Base-by-base conservation (phyloP, 306 rosid species). In the Gastrolobium bilobum region DNA sequence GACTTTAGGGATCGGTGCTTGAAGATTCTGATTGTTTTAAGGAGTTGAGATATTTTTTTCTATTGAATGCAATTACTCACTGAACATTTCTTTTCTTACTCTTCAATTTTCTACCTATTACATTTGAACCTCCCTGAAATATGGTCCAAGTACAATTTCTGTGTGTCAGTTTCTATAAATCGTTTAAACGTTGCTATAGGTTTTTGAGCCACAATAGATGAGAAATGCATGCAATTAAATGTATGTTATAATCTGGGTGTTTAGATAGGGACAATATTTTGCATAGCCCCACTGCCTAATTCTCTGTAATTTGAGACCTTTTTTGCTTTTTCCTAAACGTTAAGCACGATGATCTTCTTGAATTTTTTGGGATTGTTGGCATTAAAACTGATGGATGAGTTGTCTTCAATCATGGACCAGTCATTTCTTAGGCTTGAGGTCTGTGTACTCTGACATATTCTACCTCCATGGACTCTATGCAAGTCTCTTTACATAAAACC, bases 1-100 rank as follows among this genome's bases (percentile, higher is more conserved):
- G 35, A 83, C 47, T 60, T 58, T 8, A 13, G 61, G 66, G 78
- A 33, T 73, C 54, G 14, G 7, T 80, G 82, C 59, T 81, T 56
- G 62, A 65, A 59, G 68, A 75, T 60, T 35, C 52, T 64, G 44
- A 5, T 73, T 66, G 64, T 67, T 77, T 44, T 37, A 10, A 33
- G 43, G 7, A 29, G 66, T 68, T 66, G 38, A 48, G 40, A 59
- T 20, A 20, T 42, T 46, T 43, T 57, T 53, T 73, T 67, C 26
- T 73, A 5, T 75, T 81, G 47, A 79, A 34, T 70, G 48, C 50
- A 57, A 40, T 57, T 61, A 47, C 48, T 84, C 59, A 14, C 66
- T 64, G 37, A 35, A 39, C 20, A 48, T 66, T 73, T 72, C 31
- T 56, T 62, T 46, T 68, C 11, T 69, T 44, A 43, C 14, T 31